Percentiles rank a stretch among this genome's conserved stretches.
Conservation (phyloP, 129 eudicot species). For the Flaveria sonorensis region DNA sequence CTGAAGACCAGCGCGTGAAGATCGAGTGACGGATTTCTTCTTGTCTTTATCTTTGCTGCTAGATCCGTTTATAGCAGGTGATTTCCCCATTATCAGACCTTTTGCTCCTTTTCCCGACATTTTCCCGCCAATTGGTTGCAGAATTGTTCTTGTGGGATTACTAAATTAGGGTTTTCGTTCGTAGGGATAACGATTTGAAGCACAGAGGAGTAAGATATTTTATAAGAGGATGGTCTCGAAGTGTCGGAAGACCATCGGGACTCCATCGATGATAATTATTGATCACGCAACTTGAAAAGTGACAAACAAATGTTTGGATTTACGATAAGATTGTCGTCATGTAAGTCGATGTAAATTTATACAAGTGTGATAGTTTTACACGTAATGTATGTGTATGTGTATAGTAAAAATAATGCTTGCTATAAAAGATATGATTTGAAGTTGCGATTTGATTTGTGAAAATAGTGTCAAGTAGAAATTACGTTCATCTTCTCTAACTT, state of each 20-base stretch:
- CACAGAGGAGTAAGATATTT: background rate
- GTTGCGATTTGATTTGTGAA: too few relatives aligned
- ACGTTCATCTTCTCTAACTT: too few relatives aligned
- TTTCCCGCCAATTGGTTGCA: slow-evolving; percentile 19
- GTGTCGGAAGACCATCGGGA: background rate
- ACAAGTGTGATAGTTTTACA: too few relatives aligned
- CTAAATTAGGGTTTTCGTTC: slow-evolving; percentile 30
- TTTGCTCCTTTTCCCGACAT: slow-evolving; percentile 80
- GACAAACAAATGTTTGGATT: too few relatives aligned
- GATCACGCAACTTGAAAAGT: background rate
- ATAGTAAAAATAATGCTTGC: too few relatives aligned
- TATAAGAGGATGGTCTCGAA: slow-evolving; percentile 1
- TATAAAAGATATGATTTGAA: too few relatives aligned
- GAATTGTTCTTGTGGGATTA: background rate
- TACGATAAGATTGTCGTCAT: too few relatives aligned
- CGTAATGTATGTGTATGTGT: too few relatives aligned
- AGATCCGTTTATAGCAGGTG: slow-evolving; percentile 31
- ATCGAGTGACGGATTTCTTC: slow-evolving; percentile 68
- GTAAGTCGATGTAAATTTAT: too few relatives aligned
- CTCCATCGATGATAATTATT: background rate
- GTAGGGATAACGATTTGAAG: slow-evolving; percentile 23
- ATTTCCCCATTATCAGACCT: slow-evolving; percentile 59
- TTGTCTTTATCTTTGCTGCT: slow-evolving; percentile 57
- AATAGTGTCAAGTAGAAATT: too few relatives aligned
- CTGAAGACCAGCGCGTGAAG: slow-evolving; percentile 84